Evolutionary conservation across 441 rosid genomes (phyloP), one percentile per base, ranked within the genome.

Genomic region (Dalechampia spathulata): DNA sequence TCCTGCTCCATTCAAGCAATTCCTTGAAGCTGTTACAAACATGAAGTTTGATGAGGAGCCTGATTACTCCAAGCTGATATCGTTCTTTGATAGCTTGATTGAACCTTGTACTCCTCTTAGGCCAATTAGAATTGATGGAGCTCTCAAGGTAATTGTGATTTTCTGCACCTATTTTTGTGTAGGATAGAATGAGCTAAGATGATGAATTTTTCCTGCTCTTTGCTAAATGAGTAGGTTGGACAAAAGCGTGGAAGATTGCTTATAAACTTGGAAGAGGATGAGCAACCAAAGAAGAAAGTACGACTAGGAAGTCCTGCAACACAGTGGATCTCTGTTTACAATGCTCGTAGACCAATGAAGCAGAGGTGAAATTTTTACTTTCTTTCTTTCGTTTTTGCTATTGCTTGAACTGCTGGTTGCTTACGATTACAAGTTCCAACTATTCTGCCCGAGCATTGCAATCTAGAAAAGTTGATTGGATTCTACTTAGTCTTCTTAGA

Each of bases 281-380:
- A 86, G 69, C 97, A 86, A 63, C 95, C 97, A 1, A 89, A 76
- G 70, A 89, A 89, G 74, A 89, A 86, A 75, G 61, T 89, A 43
- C 80, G 95, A 63, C 46, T 89, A 45, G 97, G 97, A 43, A 89
- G 84, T 67, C 97, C 95, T 52, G 97, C 95, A 36, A 80, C 87
- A 7, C 97, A 89, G 70, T 89, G 97, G 95, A 75, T 89, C 41
- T 82, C 92, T 63, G 92, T 89, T 30, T 89, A 89, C 71, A 86
- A 86, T 65, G 92, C 95, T 12, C 90, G 92, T 11, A 83, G 92
- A 40, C 92, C 97, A 20, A 89, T 89, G 97, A 89, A 89, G 83
- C 97, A 89, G 66, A 76, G 96, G 95, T 83, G 63, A 11, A 26
- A 48, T 37, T 43, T 14, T 23, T 30, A 49, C 48, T 40, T 16